Conservation (phyloP, 1,284 basidiomycete species). For the Rugosomyces carneus region DNA sequence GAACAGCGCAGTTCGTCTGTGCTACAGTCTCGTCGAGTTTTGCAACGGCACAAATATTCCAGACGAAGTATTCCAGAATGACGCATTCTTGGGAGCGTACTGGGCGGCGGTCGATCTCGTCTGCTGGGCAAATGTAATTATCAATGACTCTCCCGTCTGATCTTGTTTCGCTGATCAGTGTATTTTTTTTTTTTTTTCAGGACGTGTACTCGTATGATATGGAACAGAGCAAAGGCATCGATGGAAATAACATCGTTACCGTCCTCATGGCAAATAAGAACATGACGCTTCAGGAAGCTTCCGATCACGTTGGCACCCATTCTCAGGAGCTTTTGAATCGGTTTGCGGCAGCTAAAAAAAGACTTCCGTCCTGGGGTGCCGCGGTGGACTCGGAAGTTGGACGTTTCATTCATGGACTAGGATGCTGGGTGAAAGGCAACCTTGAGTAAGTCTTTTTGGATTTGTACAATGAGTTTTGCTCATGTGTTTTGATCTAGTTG, state of each 20-base stretch:
- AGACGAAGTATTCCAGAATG: slow-evolving; percentile 52
- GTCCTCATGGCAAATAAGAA: slow-evolving; percentile 55
- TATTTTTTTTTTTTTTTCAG: slow-evolving; percentile 27
- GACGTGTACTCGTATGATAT: slow-evolving; percentile 70
- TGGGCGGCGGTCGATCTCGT: slow-evolving; percentile 60
- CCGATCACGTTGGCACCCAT: slow-evolving; percentile 49
- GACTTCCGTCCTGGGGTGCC: slow-evolving; percentile 44
- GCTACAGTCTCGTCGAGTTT: slow-evolving; percentile 59
- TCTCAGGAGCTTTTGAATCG: slow-evolving; percentile 44
- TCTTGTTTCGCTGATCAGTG: slow-evolving; percentile 2
- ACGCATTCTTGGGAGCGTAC: slow-evolving; percentile 47
- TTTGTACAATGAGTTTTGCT: slow-evolving; percentile 9
- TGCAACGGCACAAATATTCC: slow-evolving; percentile 56
- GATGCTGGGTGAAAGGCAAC: slow-evolving; percentile 46
- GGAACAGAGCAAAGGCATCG: slow-evolving; percentile 65
- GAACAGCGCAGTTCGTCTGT: slow-evolving; percentile 60
- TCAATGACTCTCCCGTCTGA: neutral
- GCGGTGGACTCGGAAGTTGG: slow-evolving; percentile 42
- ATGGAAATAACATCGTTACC: slow-evolving; percentile 60
- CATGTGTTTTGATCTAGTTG: slow-evolving; percentile 31
- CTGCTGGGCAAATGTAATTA: slow-evolving; percentile 61
- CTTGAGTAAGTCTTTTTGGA: slow-evolving; percentile 30
- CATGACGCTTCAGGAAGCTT: slow-evolving; percentile 50
- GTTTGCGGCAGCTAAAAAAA: slow-evolving; percentile 41
- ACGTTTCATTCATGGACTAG: slow-evolving; percentile 40